Conservation (phyloP, 2,329 filamentous ascomycete genomes). For the Cladophialophora carrionii region DNA sequence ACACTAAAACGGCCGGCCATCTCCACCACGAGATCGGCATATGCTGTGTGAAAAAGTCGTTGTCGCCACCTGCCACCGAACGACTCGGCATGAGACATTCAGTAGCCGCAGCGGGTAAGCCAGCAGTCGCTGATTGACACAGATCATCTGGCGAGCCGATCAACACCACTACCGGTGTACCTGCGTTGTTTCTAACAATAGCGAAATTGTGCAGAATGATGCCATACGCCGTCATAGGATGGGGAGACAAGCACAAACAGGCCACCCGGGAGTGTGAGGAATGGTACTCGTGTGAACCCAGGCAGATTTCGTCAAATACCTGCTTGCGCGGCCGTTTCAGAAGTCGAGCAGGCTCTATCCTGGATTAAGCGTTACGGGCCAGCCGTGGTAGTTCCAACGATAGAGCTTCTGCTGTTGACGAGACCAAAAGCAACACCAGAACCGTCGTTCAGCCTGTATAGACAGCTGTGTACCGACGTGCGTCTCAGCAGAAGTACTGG, state of each 20-base stretch:
- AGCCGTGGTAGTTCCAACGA: neutral
- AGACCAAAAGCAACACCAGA: neutral
- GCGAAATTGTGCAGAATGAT: neutral
- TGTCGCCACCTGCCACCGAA: slow-evolving; percentile 7
- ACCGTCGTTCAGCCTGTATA: neutral
- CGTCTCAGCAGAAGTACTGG: neutral
- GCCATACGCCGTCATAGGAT: neutral
- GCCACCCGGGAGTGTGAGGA: neutral
- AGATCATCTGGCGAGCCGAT: slow-evolving; percentile 2
- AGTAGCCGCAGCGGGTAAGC: neutral
- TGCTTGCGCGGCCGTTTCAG: neutral
- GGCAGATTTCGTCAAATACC: neutral
- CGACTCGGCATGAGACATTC: neutral
- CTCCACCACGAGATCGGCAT: slow-evolving; percentile 15
- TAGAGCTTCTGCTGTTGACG: neutral
- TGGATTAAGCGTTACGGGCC: neutral
- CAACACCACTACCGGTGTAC: slow-evolving; percentile 7
- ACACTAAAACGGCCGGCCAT: neutral
- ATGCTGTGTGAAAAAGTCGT: slow-evolving; percentile 2
- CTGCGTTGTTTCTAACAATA: slow-evolving; percentile 21
- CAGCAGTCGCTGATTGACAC: slow-evolving; percentile 7
- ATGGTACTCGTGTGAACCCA: neutral
- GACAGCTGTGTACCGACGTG: neutral
- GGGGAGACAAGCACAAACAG: neutral
- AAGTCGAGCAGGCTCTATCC: neutral